Conservation (phyloP, 352 stramenopile genomes). For the Phytophthora sansomeana region DNA sequence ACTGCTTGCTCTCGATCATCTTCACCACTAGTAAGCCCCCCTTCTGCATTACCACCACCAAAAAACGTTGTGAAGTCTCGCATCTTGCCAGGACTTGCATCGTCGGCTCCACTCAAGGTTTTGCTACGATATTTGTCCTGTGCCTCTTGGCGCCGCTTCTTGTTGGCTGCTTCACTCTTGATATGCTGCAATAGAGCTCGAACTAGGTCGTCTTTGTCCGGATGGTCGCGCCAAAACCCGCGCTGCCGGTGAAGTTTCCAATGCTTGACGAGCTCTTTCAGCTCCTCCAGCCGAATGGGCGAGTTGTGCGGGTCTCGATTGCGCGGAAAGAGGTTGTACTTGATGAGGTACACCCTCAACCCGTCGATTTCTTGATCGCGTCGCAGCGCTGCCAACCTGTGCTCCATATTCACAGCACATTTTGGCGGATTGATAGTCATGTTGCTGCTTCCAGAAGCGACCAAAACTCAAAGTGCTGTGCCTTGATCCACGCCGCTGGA, state of each 20-base stretch:
- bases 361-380: slow-evolving; percentile 89
- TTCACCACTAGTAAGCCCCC: slow-evolving; percentile 14
- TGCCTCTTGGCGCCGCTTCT: slow-evolving; percentile 80
- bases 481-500: neutral
- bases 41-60: slow-evolving; percentile 17
- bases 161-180: slow-evolving; percentile 79
- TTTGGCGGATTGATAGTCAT: slow-evolving; percentile 84
- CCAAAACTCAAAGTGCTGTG: slow-evolving; percentile 14
- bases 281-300: slow-evolving; percentile 87
- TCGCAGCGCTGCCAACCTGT: slow-evolving; percentile 76
- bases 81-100: slow-evolving; percentile 45
- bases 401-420: slow-evolving; percentile 89
- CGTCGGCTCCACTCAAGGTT: slow-evolving; percentile 25
- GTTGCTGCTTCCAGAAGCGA: neutral
- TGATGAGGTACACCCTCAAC: slow-evolving; percentile 84
- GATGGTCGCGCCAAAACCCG: slow-evolving; percentile 91
- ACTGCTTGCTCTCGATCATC: slow-evolving; percentile 37
- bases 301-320: slow-evolving; percentile 89
- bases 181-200: slow-evolving; percentile 88
- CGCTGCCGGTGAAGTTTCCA: slow-evolving; percentile 92
- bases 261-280: slow-evolving; percentile 93
- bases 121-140: slow-evolving; percentile 82
- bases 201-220: slow-evolving; percentile 91
- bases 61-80: slow-evolving; percentile 77
- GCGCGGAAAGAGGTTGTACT: slow-evolving; percentile 88